Percentiles rank a stretch among this genome's conserved stretches.
Evolutionary conservation across 257 asterid species (phyloP).

Genomic region (Gardenia jasminoides): DNA sequence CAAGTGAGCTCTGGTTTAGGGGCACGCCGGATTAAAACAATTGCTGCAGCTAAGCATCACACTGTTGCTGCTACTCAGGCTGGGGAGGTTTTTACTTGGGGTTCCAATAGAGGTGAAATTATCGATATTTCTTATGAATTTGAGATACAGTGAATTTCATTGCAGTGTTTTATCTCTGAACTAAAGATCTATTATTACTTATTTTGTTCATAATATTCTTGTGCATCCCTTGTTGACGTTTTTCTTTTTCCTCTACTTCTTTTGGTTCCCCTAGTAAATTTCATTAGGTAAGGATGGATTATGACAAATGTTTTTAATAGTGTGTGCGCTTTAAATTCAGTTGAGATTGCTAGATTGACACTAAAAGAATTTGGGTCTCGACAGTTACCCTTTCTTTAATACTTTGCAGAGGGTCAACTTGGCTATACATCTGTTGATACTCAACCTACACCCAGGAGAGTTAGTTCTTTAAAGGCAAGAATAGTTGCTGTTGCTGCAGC

Average conservation of each 20-base stretch:
- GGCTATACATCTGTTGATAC: slow-evolving; percentile 98
- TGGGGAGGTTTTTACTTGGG: slow-evolving; percentile 99
- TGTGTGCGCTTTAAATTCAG: not conserved
- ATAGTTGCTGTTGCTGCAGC: slow-evolving; percentile 93
- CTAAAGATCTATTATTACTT: not conserved
- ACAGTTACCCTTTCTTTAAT: slow-evolving; percentile 8
- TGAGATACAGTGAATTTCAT: not conserved
- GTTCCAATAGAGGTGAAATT: slow-evolving; percentile 90
- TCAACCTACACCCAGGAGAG: slow-evolving; percentile 96
- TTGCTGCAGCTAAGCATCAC: slow-evolving; percentile 99
- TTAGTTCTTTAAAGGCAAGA: slow-evolving; percentile 73
- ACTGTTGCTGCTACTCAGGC: slow-evolving; percentile 89
- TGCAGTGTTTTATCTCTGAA: not conserved
- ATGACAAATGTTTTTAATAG: not conserved
- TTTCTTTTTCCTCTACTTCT: not conserved
- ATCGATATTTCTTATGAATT: not conserved
- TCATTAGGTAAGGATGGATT: not conserved
- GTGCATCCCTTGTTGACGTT: not conserved
- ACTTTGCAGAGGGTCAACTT: slow-evolving; percentile 92
- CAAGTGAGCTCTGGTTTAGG: slow-evolving; percentile 90
- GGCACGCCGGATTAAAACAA: slow-evolving; percentile 77
- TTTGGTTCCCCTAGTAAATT: not conserved
- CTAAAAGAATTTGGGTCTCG: not conserved
- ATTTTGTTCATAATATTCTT: not conserved
- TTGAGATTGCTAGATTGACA: not conserved